Percentiles rank a stretch among this genome's conserved stretches.
Conservation (phyloP, 2,329 filamentous ascomycete genomes). For the Daldinia sp. region DNA sequence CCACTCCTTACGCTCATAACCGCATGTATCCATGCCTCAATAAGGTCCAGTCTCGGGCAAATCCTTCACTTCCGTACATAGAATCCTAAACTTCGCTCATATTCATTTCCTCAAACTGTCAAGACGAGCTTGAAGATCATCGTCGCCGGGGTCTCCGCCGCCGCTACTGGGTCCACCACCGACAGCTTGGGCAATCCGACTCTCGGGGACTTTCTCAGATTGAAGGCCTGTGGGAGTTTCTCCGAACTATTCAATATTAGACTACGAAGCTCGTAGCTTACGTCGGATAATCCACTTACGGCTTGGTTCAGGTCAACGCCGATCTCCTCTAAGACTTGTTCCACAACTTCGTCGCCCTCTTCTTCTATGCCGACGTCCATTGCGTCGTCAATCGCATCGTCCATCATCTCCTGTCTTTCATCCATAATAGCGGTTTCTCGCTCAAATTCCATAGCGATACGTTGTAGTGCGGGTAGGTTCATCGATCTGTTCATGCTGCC, state of each 20-base stretch:
- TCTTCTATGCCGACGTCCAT: slow-evolving; percentile 91
- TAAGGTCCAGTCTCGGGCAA: slow-evolving; percentile 6
- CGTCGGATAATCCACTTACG: slow-evolving; percentile 62
- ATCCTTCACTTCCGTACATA: neutral
- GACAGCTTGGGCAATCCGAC: slow-evolving; percentile 85
- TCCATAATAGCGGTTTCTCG: slow-evolving; percentile 99
- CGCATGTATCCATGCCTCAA: slow-evolving; percentile 4
- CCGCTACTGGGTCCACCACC: slow-evolving; percentile 68
- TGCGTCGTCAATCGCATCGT: slow-evolving; percentile 96
- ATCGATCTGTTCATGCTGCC: slow-evolving; percentile 98
- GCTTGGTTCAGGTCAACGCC: slow-evolving; percentile 90
- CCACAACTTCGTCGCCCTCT: slow-evolving; percentile 95
- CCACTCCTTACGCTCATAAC: slow-evolving; percentile 22
- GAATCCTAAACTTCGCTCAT: neutral
- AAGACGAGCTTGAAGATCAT: slow-evolving; percentile 91
- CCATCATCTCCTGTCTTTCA: slow-evolving; percentile 99
- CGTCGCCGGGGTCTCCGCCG: slow-evolving; percentile 73
- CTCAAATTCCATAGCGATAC: slow-evolving; percentile 99
- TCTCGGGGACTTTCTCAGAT: slow-evolving; percentile 74
- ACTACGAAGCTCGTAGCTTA: slow-evolving; percentile 12
- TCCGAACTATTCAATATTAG: slow-evolving; percentile 71
- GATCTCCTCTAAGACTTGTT: slow-evolving; percentile 96
- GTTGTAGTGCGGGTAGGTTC: slow-evolving; percentile 93
- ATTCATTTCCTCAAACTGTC: slow-evolving; percentile 77
- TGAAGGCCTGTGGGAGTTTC: slow-evolving; percentile 89